Evolutionary conservation across 139 green algal species (phyloP), one percentile per base, ranked within the genome.

Genomic region (Diplosphaera chodatii): DNA sequence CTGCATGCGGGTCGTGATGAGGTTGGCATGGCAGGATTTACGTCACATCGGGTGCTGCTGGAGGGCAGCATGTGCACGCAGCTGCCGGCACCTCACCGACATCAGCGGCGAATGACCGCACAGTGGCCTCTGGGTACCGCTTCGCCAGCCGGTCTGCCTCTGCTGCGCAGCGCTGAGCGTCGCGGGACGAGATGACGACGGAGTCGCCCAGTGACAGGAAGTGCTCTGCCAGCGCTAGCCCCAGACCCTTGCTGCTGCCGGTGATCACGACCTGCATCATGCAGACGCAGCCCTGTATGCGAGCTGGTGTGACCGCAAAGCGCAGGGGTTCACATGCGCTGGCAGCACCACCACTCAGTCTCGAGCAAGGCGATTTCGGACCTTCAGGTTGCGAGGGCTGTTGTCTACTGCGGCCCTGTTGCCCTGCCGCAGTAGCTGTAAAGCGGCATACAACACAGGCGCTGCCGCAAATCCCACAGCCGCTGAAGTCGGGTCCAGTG

Each of bases 141-240:
- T 72, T 41, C 13, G 56, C 48, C 30, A 76, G 55, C 2, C 63
- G 1, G 25, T 28, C 31, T 18, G 67, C 77, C 32, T 64, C 74
- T 70, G 70, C 48, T 32, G 67, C 27, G 63, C 68, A 85, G 34
- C 29, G 64, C 25, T 63, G 29, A 0, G 32, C 23, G 4, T 75
- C 62, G 15, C 86, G 73, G 18, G 78, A 77, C 34, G 71, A 82
- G 0, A 91, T 72, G 18, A 87, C 68, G 23, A 91, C 81, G 10
- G 75, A 68, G 55, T 91, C 85, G 4, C 85, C 86, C n/a, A 80
- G 64, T 1, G 30, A 28, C 31, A 91, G 76, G 40, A 90, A 90
- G 69, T 87, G 69, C 2, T 73, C 62, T 21, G 84, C 84, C 84
- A 91, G 79, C n/a, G 78, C 74, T 25, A 79, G 77, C 3, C 85